Conservation (phyloP, 1,139 yeast genomes). For the Tardiomyces blankii region DNA sequence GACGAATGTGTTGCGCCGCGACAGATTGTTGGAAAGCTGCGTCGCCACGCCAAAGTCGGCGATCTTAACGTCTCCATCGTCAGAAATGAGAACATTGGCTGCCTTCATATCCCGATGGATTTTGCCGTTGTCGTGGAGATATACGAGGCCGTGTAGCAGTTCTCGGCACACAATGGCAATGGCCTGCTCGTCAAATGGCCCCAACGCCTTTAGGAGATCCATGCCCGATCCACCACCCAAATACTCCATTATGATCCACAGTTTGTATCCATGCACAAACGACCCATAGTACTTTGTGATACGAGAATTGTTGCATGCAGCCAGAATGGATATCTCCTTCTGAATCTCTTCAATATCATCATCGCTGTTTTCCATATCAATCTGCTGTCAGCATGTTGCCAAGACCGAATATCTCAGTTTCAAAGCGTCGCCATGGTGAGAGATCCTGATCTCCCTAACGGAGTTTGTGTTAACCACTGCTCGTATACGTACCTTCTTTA, state of each 20-base stretch:
- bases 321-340: conserved; percentile 63
- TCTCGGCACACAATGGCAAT: conserved; percentile 45
- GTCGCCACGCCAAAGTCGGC: conserved; percentile 97
- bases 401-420: conserved; percentile 22
- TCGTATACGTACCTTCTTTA: conserved; percentile 4
- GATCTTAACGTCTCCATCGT: conserved; percentile 67
- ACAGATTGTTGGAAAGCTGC: conserved; percentile 68
- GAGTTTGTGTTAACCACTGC: too few relatives aligned
- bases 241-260: conserved; percentile 77
- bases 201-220: conserved; percentile 41
- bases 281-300: conserved; percentile 74
- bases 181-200: conserved; percentile 45
- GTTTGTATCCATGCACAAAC: conserved; percentile 63
- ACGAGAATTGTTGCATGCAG: conserved; percentile 60
- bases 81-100: conserved; percentile 64
- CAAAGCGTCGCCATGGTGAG: too few relatives aligned
- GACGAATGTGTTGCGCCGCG: conserved; percentile 78
- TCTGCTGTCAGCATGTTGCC: conserved; percentile 33
- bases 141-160: conserved; percentile 54
- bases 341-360: conserved; percentile 72
- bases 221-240: conserved; percentile 77
- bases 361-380: conserved; percentile 68
- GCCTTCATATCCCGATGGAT: conserved; percentile 84
- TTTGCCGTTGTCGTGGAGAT: conserved; percentile 66
- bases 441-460: too few relatives aligned